Base-by-base conservation (phyloP, 257 asterid genomes). In the Nicotiana attenuata region DNA sequence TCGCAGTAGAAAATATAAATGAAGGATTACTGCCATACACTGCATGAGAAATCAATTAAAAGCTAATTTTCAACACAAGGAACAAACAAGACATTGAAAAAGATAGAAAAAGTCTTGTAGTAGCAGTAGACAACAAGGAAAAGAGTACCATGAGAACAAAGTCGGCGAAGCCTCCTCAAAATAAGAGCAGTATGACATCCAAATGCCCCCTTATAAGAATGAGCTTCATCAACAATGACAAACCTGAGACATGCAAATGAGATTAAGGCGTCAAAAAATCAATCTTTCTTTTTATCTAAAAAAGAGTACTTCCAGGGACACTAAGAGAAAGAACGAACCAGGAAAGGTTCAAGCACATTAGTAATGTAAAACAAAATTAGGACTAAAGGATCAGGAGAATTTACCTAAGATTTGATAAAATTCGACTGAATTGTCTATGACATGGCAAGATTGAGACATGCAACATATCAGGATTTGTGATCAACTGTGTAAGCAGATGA, bases 381-480 rank as follows among this genome's bases (percentile, higher is more conserved):
- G 35, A 50, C 13, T 7, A 80, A 80, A 19, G 65, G 65, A 66
- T 84, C 75, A 60, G 26, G 60, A 76, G 76, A 41, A 84, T 81
- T 63, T 87, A 95, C 99, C 95, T 89, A 50, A 96, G 97, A 86
- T 94, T 93, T 86, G 96, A 89, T 76, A 96, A 83, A 82, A 96
- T 88, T 85, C 97, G 90, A 50, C 92, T 87, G 87, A 96, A 96
- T 83, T 92, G 93, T 81, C 88, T 81, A 87, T 96, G 98, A 85
- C 75, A 89, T 24, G 99, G 99, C 90, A 96, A 91, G 84, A 96
- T 88, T 84, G 99, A 92, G 84, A 92, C 87, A 86, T 96, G 98
- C 78, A 96, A 85, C 98, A 96, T 96, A 87, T 96, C 99, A 38
- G 99, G 99, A 88, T 96, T 96, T 61, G 99, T 94, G 57, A 96